phyloP scores from a whole-genome alignment of 192 early-diverging fungal genomes.

The Spinellus fusiger region DNA sequence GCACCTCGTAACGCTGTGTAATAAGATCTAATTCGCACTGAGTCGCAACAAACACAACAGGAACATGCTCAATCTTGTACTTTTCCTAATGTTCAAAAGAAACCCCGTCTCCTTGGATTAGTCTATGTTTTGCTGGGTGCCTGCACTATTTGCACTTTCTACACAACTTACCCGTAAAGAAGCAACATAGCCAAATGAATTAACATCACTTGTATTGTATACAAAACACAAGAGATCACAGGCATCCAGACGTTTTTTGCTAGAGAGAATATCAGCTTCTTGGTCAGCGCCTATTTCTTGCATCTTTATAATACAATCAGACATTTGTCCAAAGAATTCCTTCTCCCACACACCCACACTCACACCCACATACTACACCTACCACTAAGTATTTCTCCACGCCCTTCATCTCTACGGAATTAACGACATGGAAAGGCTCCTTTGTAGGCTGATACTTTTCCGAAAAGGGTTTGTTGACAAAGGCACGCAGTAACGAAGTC shows the following conservation, averaged over 20 bases:
- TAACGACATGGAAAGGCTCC: constrained; percentile 78
- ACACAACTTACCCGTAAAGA: constrained; percentile 58
- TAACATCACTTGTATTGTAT: constrained; percentile 90
- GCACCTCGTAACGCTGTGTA: constrained; percentile 63
- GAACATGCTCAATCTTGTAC: constrained; percentile 78
- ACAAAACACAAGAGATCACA: constrained; percentile 94
- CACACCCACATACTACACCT: constrained; percentile 14
- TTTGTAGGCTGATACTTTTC: constrained; percentile 71
- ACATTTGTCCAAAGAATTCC: background rate
- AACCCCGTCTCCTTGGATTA: too few species aligned
- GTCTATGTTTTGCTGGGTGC: background rate
- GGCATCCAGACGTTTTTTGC: constrained; percentile 75
- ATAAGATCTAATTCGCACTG: constrained; percentile 92
- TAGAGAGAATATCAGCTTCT: constrained; percentile 87
- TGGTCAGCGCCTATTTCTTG: constrained; percentile 86
- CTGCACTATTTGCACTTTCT: background rate
- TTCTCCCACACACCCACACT: background rate
- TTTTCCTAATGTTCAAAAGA: constrained; percentile 71
- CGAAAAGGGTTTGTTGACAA: constrained; percentile 80
- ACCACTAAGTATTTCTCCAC: constrained; percentile 92
- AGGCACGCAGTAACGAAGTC: constrained; percentile 78
- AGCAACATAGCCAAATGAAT: constrained; percentile 90
- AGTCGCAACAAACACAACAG: constrained; percentile 90
- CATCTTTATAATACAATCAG: constrained; percentile 48
- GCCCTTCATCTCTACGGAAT: constrained; percentile 93